These are phyloP conservation scores for Arthrobotrys sinensis DNA, from an alignment of 2,329 filamentous ascomycete species.

Conservation along the genomic window DNA sequence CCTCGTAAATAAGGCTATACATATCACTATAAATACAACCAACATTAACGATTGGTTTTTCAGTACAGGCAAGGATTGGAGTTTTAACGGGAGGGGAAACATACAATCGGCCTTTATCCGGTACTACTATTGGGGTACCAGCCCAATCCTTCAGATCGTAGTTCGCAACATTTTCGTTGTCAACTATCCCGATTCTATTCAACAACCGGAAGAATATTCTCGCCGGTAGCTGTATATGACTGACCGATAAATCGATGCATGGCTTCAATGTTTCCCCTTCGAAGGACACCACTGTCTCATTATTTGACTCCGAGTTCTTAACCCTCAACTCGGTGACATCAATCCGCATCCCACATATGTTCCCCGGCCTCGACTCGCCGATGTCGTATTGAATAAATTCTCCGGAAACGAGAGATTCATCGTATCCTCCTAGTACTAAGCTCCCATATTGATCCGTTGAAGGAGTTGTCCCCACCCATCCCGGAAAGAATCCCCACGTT, in stretches of 20 bases:
- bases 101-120: no score
- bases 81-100: no score
- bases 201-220: background rate
- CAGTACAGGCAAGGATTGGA: no score
- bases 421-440: background rate
- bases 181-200: background rate
- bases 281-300: background rate
- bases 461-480: background rate
- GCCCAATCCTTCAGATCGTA: background rate
- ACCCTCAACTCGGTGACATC: background rate
- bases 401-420: background rate
- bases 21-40: no score
- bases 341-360: background rate
- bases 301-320: background rate
- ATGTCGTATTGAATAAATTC: background rate
- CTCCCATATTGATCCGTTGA: background rate
- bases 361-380: background rate
- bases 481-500: background rate
- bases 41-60: background rate
- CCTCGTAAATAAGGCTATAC: background rate
- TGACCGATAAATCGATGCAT: background rate
- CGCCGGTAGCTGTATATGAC: background rate
- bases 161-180: background rate
- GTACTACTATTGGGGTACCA: no score
- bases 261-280: conserved; percentile 4